Evolutionary conservation across 257 asterid species (phyloP), one percentile per base, ranked within the genome.

Genomic region (Petunia secreta): DNA sequence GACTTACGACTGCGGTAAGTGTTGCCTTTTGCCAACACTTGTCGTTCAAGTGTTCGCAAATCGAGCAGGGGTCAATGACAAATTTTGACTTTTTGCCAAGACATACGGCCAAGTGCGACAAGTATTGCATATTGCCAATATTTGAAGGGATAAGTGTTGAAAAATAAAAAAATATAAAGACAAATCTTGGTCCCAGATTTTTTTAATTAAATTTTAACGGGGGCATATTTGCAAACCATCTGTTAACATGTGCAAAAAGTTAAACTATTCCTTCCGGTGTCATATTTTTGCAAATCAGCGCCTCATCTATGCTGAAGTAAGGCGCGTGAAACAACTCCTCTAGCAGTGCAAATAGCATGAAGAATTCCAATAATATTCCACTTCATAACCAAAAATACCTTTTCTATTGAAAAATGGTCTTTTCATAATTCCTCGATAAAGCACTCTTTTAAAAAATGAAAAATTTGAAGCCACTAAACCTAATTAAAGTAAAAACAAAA

Each of bases 391-490:
- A 40, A n/a, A 58, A 54, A 55, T n/a, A 57, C 9, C 16, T 16
- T n/a, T 41, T 13, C 38, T 39, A 11, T 6, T 14, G 34, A 8
- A 76, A 75, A 40, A 40, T 53, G 48, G 36, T 73, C 43, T 14
- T 67, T 39, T 52, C 16, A 53, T 36, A 7, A 44, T 62, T 81
- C 83, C 86, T 85, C 85, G 90, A 78, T 60, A 80, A 81, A 53
- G 87, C 57, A 74, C 80, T 71, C 79, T 80, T 73, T 59, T 64
- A 59, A 44, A 53, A 14, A 66, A 39, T 65, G 64, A 8, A 81
- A 25, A 8, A 41, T 57, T 3, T 71, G 55, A 82, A 63, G 40
- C 63, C 13, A 76, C 63, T 60, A n/a, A 52, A 13, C 6, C 15
- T 44, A 71, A 48, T 54, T 15, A 74, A 54, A 79, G 43, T 40